phyloP scores from a whole-genome alignment of 768 basidiomycete species.

The Xerocomellus amylosporus region DNA sequence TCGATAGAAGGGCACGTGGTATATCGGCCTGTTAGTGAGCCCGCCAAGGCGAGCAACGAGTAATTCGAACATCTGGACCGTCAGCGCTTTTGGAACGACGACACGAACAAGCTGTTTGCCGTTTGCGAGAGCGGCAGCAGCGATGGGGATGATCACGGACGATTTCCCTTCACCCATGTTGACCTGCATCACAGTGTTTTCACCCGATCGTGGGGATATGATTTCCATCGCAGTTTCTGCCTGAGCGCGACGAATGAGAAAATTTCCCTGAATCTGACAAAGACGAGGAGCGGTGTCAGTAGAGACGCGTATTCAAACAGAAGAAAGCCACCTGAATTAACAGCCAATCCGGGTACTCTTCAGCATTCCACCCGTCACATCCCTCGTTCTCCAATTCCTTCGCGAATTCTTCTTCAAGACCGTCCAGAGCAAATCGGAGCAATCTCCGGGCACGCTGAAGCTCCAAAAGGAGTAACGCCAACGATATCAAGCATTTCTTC shows the following conservation, averaged over 20 bases:
- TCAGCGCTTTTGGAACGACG: slow-evolving; percentile 44
- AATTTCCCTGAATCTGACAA: slow-evolving; percentile 22
- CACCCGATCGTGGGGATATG: too few species aligned
- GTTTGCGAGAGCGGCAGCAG: too few species aligned
- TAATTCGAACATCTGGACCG: slow-evolving; percentile 43
- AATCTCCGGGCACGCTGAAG: neutral
- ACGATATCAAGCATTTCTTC: neutral
- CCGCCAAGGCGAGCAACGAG: slow-evolving; percentile 41
- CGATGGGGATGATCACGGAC: too few species aligned
- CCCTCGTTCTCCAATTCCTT: neutral
- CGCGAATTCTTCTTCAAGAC: neutral
- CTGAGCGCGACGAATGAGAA: too few species aligned
- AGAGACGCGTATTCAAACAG: neutral
- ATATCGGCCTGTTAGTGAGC: slow-evolving; percentile 43
- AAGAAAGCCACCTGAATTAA: neutral
- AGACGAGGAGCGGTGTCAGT: slow-evolving; percentile 29
- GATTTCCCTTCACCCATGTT: too few species aligned
- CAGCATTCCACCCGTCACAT: neutral
- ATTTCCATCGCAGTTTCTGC: too few species aligned
- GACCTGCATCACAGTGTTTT: too few species aligned
- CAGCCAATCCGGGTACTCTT: neutral
- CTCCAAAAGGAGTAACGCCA: neutral
- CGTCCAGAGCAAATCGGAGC: neutral
- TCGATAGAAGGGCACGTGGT: slow-evolving; percentile 47
- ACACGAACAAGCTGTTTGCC: too few species aligned